phyloP scores from a whole-genome alignment of 495 filamentous ascomycete species.

The Daldinia concentrica region DNA sequence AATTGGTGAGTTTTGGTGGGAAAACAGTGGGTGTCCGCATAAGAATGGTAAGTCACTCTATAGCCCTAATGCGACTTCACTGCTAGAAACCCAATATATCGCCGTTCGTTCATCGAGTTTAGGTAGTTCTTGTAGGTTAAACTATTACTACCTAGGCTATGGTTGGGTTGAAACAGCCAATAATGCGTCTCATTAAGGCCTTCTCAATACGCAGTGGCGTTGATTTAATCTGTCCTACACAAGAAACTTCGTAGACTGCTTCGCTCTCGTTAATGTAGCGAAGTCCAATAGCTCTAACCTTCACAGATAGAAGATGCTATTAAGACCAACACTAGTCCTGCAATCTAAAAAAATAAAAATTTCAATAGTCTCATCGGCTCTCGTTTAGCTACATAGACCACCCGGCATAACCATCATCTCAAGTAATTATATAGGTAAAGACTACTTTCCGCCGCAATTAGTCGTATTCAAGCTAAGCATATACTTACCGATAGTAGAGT shows the following conservation, averaged over 20 bases:
- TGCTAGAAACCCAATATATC: background rate
- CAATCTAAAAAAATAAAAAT: background rate
- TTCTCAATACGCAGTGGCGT: background rate
- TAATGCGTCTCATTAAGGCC: background rate
- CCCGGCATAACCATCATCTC: too few relatives aligned
- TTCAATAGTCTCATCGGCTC: background rate
- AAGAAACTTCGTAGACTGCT: background rate
- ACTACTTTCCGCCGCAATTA: background rate
- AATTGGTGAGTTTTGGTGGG: too few relatives aligned
- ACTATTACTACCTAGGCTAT: background rate
- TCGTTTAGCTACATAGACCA: background rate
- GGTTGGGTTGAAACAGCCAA: background rate
- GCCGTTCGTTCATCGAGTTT: background rate
- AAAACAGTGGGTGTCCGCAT: too few relatives aligned
- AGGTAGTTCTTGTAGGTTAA: background rate
- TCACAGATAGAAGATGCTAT: background rate
- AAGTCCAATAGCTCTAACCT: background rate
- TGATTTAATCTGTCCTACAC: background rate
- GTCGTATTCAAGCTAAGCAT: background rate
- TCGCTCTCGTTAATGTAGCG: background rate
- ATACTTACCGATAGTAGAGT: background rate
- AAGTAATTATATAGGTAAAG: too few relatives aligned
- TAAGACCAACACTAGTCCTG: background rate
- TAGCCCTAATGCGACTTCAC: too few relatives aligned
- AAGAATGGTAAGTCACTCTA: too few relatives aligned